A percentile compares a stretch with the other conserved stretches of the same genome.
phyloP scores from a whole-genome alignment of 2,329 filamentous ascomycete genomes.

The Neopestalotiopsis sp. region DNA sequence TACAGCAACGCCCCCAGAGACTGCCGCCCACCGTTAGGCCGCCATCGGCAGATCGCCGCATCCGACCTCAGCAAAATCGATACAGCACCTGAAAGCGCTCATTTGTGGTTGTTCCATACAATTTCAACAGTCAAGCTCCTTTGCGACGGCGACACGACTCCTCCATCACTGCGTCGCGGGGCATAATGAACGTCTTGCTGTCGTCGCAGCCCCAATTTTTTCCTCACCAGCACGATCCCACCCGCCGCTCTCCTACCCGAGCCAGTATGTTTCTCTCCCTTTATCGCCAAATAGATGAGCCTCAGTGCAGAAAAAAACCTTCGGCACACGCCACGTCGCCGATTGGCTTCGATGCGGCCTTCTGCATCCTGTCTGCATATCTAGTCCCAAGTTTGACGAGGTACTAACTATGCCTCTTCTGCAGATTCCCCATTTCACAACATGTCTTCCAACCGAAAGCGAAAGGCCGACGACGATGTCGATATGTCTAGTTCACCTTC shows the following conservation, averaged over 20 bases:
- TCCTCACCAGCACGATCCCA: conserved; percentile 62
- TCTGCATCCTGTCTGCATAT: background rate
- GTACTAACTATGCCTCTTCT: conserved; percentile 19
- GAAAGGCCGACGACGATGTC: conserved; percentile 84
- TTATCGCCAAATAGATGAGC: conserved; percentile 24
- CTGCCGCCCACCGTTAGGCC: background rate
- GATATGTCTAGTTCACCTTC: conserved; percentile 91
- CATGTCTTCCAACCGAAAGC: conserved; percentile 68
- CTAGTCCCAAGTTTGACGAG: conserved; percentile 5
- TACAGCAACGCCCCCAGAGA: background rate
- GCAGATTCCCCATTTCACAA: conserved; percentile 56
- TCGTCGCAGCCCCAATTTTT: conserved; percentile 65
- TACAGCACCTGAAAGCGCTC: background rate
- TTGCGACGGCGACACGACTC: background rate
- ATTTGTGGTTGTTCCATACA: too few species aligned
- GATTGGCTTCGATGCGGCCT: background rate
- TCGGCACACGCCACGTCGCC: background rate
- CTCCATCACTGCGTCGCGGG: background rate
- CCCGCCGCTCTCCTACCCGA: conserved; percentile 58
- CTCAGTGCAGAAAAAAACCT: too few species aligned
- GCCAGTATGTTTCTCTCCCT: conserved; percentile 52
- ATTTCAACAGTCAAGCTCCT: background rate
- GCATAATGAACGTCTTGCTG: conserved; percentile 66
- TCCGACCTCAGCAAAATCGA: background rate
- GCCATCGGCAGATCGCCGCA: background rate